Conservation (phyloP, 805 yeast genomes). For the Metschnikowia matae region DNA sequence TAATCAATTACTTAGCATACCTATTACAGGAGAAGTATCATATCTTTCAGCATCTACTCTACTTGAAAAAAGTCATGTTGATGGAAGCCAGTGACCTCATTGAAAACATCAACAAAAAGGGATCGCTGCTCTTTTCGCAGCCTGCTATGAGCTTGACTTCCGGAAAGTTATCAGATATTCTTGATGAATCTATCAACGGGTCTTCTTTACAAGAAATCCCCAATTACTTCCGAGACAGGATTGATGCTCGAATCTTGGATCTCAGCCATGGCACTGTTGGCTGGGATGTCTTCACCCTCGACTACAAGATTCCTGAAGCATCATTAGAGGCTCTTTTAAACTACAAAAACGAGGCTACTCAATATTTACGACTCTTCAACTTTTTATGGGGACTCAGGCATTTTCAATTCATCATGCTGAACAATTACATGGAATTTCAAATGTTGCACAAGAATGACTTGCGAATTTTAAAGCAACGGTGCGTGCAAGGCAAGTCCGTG, state of each 20-base stretch:
- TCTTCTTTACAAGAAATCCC: conserved; percentile 45
- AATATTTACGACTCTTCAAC: conserved; percentile 75
- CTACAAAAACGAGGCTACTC: conserved; percentile 31
- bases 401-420: conserved; percentile 48
- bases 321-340: conserved; percentile 44
- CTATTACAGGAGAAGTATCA: conserved; percentile 46
- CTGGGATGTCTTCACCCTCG: conserved; percentile 91
- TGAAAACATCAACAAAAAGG: conserved; percentile 56
- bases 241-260: conserved; percentile 83
- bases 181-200: conserved; percentile 58
- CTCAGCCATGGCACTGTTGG: conserved; percentile 69
- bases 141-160: conserved; percentile 64
- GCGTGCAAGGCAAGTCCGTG: conserved; percentile 5
- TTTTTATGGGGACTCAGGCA: conserved; percentile 78
- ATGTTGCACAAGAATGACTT: conserved; percentile 27
- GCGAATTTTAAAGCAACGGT: conserved; percentile 13
- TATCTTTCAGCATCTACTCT: conserved; percentile 51
- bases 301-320: conserved; percentile 57
- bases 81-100: conserved; percentile 81
- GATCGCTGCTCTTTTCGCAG: conserved; percentile 48
- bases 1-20: conserved; percentile 47
- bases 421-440: conserved; percentile 25
- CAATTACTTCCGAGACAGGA: conserved; percentile 41
- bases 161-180: conserved; percentile 57
- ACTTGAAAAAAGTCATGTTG: conserved; percentile 61